A percentile compares a stretch with the other conserved stretches of the same genome.
These are phyloP conservation scores for Diutina ranongensis DNA, from an alignment of 1,139 yeast genomes.

Conservation along the genomic window DNA sequence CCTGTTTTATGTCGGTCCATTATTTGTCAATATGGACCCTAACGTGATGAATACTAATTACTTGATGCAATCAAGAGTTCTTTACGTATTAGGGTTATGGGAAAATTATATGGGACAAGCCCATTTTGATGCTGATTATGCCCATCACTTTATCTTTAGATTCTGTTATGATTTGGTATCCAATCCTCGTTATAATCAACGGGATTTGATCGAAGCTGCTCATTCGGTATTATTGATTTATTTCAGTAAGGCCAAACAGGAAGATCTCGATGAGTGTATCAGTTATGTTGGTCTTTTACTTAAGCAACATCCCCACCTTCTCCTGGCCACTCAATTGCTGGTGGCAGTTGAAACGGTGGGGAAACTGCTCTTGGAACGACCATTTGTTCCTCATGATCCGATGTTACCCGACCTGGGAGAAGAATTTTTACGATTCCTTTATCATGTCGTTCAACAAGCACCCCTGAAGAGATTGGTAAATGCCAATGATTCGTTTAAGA, in stretches of 20 bases:
- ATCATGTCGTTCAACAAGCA: constrained; percentile 8
- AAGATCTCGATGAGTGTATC: constrained; percentile 9
- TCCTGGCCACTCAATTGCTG: constrained; percentile 47
- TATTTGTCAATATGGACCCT: constrained; percentile 21
- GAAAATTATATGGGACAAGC: constrained; percentile 41
- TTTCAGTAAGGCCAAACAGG: constrained; percentile 15
- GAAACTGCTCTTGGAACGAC: constrained; percentile 35
- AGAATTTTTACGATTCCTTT: constrained; percentile 30
- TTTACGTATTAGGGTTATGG: constrained; percentile 47
- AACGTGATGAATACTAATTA: constrained; percentile 21
- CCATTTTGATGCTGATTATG: constrained; percentile 14
- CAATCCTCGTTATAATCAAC: constrained; percentile 17
- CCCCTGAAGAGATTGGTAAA: constrained; percentile 16
- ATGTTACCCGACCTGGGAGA: constrained; percentile 18
- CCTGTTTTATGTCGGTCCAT: neutral
- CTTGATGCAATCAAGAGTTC: constrained; percentile 35
- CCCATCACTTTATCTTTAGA: constrained; percentile 26
- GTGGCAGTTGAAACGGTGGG: constrained; percentile 52
- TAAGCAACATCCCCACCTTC: constrained; percentile 42
- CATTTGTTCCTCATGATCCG: constrained; percentile 16
- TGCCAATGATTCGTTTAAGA: constrained; percentile 17
- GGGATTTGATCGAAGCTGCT: constrained; percentile 45
- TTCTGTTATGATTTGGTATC: constrained; percentile 30
- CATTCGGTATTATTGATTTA: constrained; percentile 55
- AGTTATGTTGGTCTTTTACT: constrained; percentile 24